Evolutionary conservation across 2,329 filamentous ascomycete genomes (phyloP).

Genomic region (Neonectria magnoliae): DNA sequence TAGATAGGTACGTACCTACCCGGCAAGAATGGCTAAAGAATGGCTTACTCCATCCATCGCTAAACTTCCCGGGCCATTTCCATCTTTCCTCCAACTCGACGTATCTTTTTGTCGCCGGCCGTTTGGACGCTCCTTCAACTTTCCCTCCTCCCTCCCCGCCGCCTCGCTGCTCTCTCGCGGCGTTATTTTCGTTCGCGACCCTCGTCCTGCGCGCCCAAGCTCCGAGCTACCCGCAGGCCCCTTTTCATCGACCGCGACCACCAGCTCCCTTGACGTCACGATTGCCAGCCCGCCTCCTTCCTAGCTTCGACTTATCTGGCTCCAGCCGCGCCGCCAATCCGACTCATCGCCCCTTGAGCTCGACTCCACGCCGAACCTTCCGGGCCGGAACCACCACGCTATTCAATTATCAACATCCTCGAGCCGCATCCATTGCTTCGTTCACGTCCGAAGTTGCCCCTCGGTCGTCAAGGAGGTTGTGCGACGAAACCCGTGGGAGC

Average conservation of each 20-base stretch:
- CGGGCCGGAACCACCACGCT: slow-evolving; percentile 4
- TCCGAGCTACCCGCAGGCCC: slow-evolving; percentile 5
- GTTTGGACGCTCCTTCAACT: slow-evolving; percentile 6
- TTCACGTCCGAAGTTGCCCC: neutral
- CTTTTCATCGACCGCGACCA: slow-evolving; percentile 6
- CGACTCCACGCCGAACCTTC: slow-evolving; percentile 35
- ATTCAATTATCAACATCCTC: slow-evolving; percentile 4
- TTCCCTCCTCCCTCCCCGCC: neutral
- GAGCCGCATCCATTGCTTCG: slow-evolving; percentile 16
- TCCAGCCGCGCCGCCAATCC: slow-evolving; percentile 8
- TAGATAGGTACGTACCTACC: slow-evolving; percentile 4
- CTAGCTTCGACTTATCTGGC: slow-evolving; percentile 20
- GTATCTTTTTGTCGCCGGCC: slow-evolving; percentile 21
- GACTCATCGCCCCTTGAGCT: slow-evolving; percentile 19
- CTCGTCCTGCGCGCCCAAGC: slow-evolving; percentile 1
- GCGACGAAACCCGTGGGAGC: slow-evolving; percentile 26
- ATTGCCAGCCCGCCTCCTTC: slow-evolving; percentile 11
- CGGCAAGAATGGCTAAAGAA: slow-evolving; percentile 9
- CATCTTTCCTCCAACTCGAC: slow-evolving; percentile 22
- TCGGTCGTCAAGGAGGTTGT: slow-evolving; percentile 20
- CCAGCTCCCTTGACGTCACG: slow-evolving; percentile 40
- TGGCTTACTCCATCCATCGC: slow-evolving; percentile 13
- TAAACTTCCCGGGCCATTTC: slow-evolving; percentile 23
- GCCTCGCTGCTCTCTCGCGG: neutral
- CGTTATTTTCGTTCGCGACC: slow-evolving; percentile 1